Base-by-base conservation (phyloP, 2,329 filamentous ascomycete species). In the Alternaria sp. region DNA sequence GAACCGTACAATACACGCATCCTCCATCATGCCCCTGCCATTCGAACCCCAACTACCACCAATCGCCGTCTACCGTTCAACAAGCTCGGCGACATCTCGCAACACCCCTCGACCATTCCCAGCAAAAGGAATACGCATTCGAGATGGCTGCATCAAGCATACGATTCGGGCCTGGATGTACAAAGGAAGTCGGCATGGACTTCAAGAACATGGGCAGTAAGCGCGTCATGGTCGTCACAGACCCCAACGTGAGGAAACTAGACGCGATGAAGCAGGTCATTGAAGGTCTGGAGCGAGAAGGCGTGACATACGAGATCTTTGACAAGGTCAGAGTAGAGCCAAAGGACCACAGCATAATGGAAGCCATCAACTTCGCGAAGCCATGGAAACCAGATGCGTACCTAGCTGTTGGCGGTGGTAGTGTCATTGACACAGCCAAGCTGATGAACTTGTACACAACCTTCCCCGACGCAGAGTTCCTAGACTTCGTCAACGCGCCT, bases 121-220 rank as follows among this genome's bases (percentile, higher is more conserved):
- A 89, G 67, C 88, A 93, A 75, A 97, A 96, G 79, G 96, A 99
- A 80, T 99, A 99, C 82, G 96, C 96, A 13, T 99, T 99, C 77
- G 96, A 99, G 80, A 97, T 99, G 95, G 96, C 96, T 0, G 93
- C 96, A 2, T 97, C 93, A 1, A 93, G 91, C 26, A 97, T 99
- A 75, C 89, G 96, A 12, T 99, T 98, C 73, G 96, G 96, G 0
- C 93, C 93, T 0, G 96, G 96, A 6, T 92, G 91, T 60, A 99
- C 96, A 23, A 93, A 93, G 80, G 96, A 99, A 81, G 93, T 99
- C 19, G 96, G 96, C 68, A 98, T 98, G 96, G 96, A 99, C 81
- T 90, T 98, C 71, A 91, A 89, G 81, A 98, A 99, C 78, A 86
- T 99, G 85, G 91, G 92, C 13, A 90, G 91, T 7, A 91, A 93